Evolutionary conservation across 2,329 filamentous ascomycete species (phyloP), one percentile per base, ranked within the genome.

Genomic region (Macrophomina phaseolina): DNA sequence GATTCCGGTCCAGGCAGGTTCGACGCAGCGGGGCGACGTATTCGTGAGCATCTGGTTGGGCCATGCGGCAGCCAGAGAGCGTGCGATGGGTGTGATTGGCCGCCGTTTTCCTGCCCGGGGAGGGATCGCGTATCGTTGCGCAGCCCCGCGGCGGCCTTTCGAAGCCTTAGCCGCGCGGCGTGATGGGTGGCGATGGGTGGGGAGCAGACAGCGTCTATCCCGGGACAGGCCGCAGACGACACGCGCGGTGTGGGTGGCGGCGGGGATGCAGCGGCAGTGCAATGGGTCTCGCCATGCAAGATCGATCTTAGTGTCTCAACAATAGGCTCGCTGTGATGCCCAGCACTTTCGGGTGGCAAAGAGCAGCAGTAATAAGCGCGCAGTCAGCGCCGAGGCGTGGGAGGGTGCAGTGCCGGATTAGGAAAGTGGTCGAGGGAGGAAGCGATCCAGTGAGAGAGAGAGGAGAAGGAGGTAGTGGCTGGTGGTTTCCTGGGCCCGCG

Each of bases 281-380:
- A 6, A 45, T 36, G 18, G 23, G 9, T 4, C 58, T 12, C 3
- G 30, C 2, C 58, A 62, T 49, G 58, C 58, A 28, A 62, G 58
- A 62, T 49, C 42, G 58, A 62, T 62, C n/a, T 23, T 60, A 60
- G 55, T 18, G 56, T 34, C 42, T 23, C 58, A 62, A 62, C 58
- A 62, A 49, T 8, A 18, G 58, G 45, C n/a, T 6, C 4, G 18
- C 16, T 6, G 18, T 34, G 18, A 5, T 23, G 18, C 34, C 34
- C 53, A 56, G 11, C 36, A 42, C 7, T 14, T 56, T 23, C 8
- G 5, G 18, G 53, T 18, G 18, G 34, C 8, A 28, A 12, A 34
- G 14, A 5, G 9, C 11, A 30, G 36, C 12, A 34, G 9, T 18
- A 30, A 23, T 53, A 34, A 53, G 51, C 51, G 51, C 14, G 51